Base-by-base conservation (phyloP, 2,329 filamentous ascomycete genomes). In the Passalora sequoiae region DNA sequence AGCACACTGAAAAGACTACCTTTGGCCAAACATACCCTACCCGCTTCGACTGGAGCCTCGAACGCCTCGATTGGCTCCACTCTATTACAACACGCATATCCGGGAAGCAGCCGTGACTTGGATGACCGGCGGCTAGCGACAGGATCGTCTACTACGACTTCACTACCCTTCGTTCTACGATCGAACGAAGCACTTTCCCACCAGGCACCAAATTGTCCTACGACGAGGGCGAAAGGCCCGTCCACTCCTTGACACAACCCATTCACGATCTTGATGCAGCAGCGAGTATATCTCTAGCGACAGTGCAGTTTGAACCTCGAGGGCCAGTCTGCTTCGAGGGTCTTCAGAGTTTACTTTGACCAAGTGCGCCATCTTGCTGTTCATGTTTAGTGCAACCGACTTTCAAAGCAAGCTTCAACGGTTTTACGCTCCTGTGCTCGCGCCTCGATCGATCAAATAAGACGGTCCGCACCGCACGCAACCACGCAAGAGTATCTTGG, bases 1-100 rank as follows among this genome's bases (percentile, higher is more conserved):
- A 40, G 20, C 10, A 30, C 25, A 31, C 32, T 38, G 40, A 52
- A 40, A 38, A 40, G 44, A 40, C 44, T 46, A 43, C 31, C 40
- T 41, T 48, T 46, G 44, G 44, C 48, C 47, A 44, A 33, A 40
- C 31, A 32, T 41, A 31, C 51, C 48, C 51, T 51, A 48, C 32
- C 22, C 40, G 25, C n/a, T 22, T 41, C 40, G 42, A 40, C 40
- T 50, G 44, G 47, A 51, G 43, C 45, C 44, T 53, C 46, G 44
- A 50, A 47, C 42, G 37, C 43, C 44, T 43, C 21, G 44, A 41
- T 42, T 39, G 47, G 41, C 39, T 46, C 50, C 46, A 46, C 41
- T 43, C 38, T 39, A 24, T 40, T 40, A 39, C 41, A 44, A 45
- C 40, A 44, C 38, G 43, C 39, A 28, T 44, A 27, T 28, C 36